Conservation (phyloP, 2,329 filamentous ascomycete genomes). For the Aaosphaeria arxii region DNA sequence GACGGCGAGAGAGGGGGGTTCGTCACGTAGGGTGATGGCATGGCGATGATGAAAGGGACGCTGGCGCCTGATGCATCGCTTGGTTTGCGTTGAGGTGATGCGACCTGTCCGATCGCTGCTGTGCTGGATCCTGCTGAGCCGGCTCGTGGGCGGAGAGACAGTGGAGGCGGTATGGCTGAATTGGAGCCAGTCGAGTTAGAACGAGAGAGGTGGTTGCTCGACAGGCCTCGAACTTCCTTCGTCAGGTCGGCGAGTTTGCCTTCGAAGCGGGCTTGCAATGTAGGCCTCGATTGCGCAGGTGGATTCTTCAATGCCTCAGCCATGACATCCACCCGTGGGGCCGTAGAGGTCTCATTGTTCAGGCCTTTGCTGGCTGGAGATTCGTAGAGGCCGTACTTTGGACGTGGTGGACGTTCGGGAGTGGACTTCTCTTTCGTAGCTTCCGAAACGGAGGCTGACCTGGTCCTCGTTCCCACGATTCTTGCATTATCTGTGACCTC, state of each 20-base stretch:
- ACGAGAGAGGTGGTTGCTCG: neutral
- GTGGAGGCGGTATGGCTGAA: slow-evolving; percentile 2
- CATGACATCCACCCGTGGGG: slow-evolving; percentile 17
- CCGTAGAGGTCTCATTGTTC: slow-evolving; percentile 4
- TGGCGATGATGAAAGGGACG: slow-evolving; percentile 27
- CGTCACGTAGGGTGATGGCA: slow-evolving; percentile 28
- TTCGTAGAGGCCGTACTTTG: slow-evolving; percentile 20
- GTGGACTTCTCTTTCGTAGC: slow-evolving; percentile 12
- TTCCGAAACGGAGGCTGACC: slow-evolving; percentile 14
- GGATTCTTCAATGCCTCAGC: slow-evolving; percentile 21
- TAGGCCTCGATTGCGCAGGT: slow-evolving; percentile 2
- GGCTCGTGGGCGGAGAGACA: slow-evolving; percentile 8
- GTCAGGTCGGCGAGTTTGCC: slow-evolving; percentile 3
- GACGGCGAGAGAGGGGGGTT: slow-evolving; percentile 16
- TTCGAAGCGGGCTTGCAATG: neutral
- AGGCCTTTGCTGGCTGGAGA: slow-evolving; percentile 2
- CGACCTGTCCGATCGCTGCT: slow-evolving; percentile 2
- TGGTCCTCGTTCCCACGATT: slow-evolving; percentile 4
- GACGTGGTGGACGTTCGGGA: slow-evolving; percentile 22
- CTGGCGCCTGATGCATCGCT: slow-evolving; percentile 17
- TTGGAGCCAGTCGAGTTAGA: slow-evolving; percentile 1
- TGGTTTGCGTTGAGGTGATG: slow-evolving; percentile 9
- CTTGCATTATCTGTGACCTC: neutral
- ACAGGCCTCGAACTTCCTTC: neutral
- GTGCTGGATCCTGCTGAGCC: slow-evolving; percentile 13